Evolutionary conservation across 106 monocot genomes (phyloP).

Genomic region (Allium sativum): DNA sequence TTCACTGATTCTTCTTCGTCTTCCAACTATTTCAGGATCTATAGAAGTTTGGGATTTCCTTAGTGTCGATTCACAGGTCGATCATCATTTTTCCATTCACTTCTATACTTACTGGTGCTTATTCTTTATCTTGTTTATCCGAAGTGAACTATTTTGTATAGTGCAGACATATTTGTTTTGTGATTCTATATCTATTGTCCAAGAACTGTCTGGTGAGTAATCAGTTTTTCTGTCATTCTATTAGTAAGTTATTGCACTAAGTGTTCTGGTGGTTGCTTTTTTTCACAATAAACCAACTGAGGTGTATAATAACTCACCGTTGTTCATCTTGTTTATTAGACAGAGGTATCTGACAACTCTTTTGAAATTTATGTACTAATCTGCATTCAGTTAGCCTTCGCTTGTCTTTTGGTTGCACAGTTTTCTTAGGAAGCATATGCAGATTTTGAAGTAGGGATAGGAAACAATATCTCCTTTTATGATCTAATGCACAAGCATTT

Average conservation of each 20-base stretch:
- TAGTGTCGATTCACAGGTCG: no score
- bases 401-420: constrained; percentile 59
- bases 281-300: background rate
- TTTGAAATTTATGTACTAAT: constrained; percentile 13
- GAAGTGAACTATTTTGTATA: no score
- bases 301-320: background rate
- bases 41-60: no score
- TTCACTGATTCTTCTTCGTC: no score
- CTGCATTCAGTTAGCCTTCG: constrained; percentile 43
- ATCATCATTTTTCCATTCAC: no score
- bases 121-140: no score
- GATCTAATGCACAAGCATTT: background rate
- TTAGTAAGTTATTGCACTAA: constrained; percentile 35
- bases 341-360: constrained; percentile 15
- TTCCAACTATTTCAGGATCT: no score
- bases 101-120: no score
- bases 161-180: no score
- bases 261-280: background rate
- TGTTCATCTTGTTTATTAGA: constrained; percentile 17
- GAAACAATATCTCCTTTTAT: background rate
- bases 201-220: no score
- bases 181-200: no score
- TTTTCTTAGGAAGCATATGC: constrained; percentile 52
- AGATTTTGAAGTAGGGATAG: constrained; percentile 30
- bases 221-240: constrained; percentile 55